phyloP scores from a whole-genome alignment of 257 asterid species.

The Capsicum baccatum region DNA sequence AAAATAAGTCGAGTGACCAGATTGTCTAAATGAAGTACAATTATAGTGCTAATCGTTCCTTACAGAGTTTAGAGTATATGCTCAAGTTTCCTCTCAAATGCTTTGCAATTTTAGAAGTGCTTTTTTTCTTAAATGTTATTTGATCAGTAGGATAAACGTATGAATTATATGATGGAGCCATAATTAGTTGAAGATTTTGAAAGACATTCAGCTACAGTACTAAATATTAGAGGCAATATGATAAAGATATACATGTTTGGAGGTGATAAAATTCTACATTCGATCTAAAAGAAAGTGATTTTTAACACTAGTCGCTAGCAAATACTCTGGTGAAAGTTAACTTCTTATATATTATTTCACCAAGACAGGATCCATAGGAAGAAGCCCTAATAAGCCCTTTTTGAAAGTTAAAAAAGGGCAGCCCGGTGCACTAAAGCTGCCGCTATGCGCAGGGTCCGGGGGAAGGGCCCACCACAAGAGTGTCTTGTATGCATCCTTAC shows the following conservation, averaged over 20 bases:
- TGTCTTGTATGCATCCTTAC: too few species aligned
- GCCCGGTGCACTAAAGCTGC: too few species aligned
- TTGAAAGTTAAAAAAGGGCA: not conserved
- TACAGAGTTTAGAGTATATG: not conserved
- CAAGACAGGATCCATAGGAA: constrained; percentile 11
- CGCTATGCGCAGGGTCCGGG: too few species aligned
- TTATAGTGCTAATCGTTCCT: not conserved
- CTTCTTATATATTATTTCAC: constrained; percentile 1
- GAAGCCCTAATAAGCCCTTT: not conserved
- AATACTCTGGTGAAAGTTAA: constrained; percentile 10
- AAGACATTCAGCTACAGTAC: constrained; percentile 8
- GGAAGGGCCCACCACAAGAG: too few species aligned
- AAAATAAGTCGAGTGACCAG: not conserved
- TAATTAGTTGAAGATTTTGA: constrained; percentile 7
- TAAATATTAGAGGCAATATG: not conserved
- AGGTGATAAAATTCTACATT: not conserved
- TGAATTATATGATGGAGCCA: not conserved
- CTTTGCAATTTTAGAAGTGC: not conserved
- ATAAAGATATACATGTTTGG: not conserved
- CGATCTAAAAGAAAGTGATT: constrained; percentile 10
- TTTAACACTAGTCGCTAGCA: constrained; percentile 15
- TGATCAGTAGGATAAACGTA: not conserved
- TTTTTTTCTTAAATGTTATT: not conserved
- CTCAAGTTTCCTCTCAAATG: not conserved
- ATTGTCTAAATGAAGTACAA: constrained; percentile 3